Percentiles rank a stretch among this genome's conserved stretches.
Evolutionary conservation across 805 yeast species (phyloP).

Genomic region (Cyberlindnera petersonii): DNA sequence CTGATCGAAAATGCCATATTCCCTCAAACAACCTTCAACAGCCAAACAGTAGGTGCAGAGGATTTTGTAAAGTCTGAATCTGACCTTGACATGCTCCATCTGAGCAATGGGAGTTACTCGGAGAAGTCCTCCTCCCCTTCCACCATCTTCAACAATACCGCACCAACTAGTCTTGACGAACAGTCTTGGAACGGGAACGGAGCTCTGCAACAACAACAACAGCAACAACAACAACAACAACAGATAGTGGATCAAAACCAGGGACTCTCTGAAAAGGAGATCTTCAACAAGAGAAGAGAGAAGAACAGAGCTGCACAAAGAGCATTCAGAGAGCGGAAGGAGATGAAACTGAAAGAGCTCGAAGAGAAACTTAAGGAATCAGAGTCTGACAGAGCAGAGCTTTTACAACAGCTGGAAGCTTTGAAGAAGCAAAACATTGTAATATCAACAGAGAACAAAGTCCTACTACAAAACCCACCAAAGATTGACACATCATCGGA

Average conservation of each 20-base stretch:
- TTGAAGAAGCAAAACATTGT: constrained; percentile 52
- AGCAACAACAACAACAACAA: too few species aligned
- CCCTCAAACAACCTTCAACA: constrained; percentile 1
- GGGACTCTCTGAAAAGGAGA: constrained; percentile 32
- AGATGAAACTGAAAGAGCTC: constrained; percentile 63
- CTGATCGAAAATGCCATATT: constrained; percentile 15
- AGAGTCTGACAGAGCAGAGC: constrained; percentile 48
- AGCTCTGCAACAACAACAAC: too few species aligned
- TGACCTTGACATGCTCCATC: constrained; percentile 4
- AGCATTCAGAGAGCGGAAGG: constrained; percentile 82
- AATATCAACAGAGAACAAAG: constrained; percentile 59
- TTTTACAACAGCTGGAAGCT: constrained; percentile 46
- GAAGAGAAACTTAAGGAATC: constrained; percentile 54
- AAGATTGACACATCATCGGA: neutral
- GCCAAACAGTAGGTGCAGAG: neutral
- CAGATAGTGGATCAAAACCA: constrained; percentile 2
- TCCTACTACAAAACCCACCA: constrained; percentile 37
- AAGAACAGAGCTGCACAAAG: constrained; percentile 86
- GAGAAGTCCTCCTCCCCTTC: constrained; percentile 25
- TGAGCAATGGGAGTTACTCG: constrained; percentile 11
- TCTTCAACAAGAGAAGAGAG: constrained; percentile 59
- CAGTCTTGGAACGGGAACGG: constrained; percentile 3
- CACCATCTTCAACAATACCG: constrained; percentile 10
- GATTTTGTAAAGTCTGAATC: constrained; percentile 7
- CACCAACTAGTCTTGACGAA: constrained; percentile 13